These are phyloP conservation scores for Suillus alpinus DNA, from an alignment of 768 basidiomycete species.

Conservation along the genomic window DNA sequence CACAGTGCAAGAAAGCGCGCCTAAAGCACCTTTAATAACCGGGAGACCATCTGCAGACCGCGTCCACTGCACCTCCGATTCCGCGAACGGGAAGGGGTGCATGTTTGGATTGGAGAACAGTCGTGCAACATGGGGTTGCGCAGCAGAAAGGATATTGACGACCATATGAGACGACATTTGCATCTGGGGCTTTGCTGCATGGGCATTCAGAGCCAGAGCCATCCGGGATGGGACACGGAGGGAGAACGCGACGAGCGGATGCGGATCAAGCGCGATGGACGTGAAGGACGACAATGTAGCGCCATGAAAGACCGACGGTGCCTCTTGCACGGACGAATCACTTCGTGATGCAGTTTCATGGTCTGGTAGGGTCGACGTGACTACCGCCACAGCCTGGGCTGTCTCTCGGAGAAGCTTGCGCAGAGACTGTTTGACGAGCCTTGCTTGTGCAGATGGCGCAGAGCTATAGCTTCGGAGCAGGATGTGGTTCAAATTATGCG, in stretches of 20 bases:
- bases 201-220: conserved; percentile 55
- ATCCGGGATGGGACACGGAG: conserved; percentile 88
- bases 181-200: conserved; percentile 11
- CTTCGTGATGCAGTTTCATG: background rate
- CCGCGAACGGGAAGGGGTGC: conserved; percentile 56
- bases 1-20: conserved; percentile 71
- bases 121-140: conserved; percentile 60
- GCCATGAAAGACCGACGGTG: conserved; percentile 58
- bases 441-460: background rate
- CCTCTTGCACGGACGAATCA: conserved; percentile 2
- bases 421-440: conserved; percentile 25
- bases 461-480: background rate
- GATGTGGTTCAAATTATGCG: background rate
- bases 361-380: conserved; percentile 63
- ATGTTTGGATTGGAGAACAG: conserved; percentile 74
- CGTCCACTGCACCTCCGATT: conserved; percentile 32
- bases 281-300: conserved; percentile 94
- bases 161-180: conserved; percentile 51
- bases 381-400: conserved; percentile 84
- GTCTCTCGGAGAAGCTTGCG: conserved; percentile 67
- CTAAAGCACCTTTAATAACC: conserved; percentile 56
- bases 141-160: conserved; percentile 75
- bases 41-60: conserved; percentile 56
- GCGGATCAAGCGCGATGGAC: conserved; percentile 86
- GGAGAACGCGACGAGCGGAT: conserved; percentile 86